Evolutionary conservation across 352 stramenopile species (phyloP).

Genomic region (Aphanomyces cochlioides): DNA sequence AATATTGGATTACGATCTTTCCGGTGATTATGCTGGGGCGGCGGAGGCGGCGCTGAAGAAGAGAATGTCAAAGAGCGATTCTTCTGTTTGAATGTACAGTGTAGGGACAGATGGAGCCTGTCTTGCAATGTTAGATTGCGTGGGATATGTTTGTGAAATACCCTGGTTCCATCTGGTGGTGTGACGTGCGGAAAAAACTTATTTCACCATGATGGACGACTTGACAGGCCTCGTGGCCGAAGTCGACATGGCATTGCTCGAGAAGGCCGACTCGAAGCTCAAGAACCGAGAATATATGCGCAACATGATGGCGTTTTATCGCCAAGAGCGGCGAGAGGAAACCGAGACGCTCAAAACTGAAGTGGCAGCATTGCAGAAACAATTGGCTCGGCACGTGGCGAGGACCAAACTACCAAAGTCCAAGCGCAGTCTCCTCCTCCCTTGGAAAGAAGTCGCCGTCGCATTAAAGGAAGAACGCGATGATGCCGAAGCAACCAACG

Average conservation of each 20-base stretch:
- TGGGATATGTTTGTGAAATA: no score
- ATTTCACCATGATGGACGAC: neutral
- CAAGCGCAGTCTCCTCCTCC: slow-evolving; percentile 11
- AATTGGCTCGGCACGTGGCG: neutral
- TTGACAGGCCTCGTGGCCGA: neutral
- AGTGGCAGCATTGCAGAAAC: neutral
- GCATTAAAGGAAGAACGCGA: neutral
- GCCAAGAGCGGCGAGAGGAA: slow-evolving; percentile 11
- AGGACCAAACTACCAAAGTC: neutral
- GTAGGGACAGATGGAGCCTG: no score
- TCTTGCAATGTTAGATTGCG: no score
- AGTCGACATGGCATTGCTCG: slow-evolving; percentile 3
- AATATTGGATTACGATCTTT: no score
- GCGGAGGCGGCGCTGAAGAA: no score
- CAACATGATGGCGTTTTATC: slow-evolving; percentile 17
- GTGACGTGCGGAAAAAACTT: no score
- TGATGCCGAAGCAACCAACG: neutral
- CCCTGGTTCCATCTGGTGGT: no score
- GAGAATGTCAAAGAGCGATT: no score
- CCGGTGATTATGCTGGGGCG: no score
- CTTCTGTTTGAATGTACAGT: no score
- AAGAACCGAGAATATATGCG: slow-evolving; percentile 18
- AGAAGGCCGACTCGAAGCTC: slow-evolving; percentile 9
- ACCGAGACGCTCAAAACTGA: neutral
- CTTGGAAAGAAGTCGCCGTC: neutral